Base-by-base conservation (phyloP, 1,139 yeast genomes). In the Magnusiomyces magnusii region DNA sequence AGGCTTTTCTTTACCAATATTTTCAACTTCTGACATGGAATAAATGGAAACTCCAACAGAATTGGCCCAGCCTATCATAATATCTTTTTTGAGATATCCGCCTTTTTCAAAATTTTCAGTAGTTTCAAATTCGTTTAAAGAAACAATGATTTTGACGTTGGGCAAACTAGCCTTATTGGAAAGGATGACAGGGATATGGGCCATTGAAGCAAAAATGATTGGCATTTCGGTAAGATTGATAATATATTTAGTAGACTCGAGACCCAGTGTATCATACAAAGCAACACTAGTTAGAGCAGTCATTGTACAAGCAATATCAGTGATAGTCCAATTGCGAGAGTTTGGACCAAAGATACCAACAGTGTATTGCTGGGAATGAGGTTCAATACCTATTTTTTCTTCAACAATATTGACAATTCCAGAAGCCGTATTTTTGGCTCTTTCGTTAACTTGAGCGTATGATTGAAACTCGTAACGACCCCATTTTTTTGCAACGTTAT, bases 261-360 rank as follows among this genome's bases (percentile, higher is more conserved):
- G 79, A 0, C 89, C 89, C 66, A 85, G 73, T 2, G 88, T 83
- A 63, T 84, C 86, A 69, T 85, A 85, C 58, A 85, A 71, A 1
- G 87, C 80, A n/a, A 87, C 85, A 62, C 78, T 77, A 47, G 83
- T 73, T 60, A 85, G 68, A 25, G 80, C 74, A 67, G 78, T 81
- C 17, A 79, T 71, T 52, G 78, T 76, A 64, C 84, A 79, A 0
- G 87, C 87, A 63, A 82, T 69, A 66, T 84, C 87, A n/a, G 86
- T 69, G 31, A 84, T 67, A 5, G 77, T 72, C 89, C 89, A 85
- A 66, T 84, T 86, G 7, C 77, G 73, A 59, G 82, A 71, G 68
- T 85, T 85, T 57, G 80, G 78, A 19, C 86, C 78, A 68, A 80
- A 80, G 27, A 85, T 66, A 1, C 84, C 76, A n/a, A 84, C 82